Conservation (phyloP, 208 protist genomes). For the Trypanosoma lewisi region DNA sequence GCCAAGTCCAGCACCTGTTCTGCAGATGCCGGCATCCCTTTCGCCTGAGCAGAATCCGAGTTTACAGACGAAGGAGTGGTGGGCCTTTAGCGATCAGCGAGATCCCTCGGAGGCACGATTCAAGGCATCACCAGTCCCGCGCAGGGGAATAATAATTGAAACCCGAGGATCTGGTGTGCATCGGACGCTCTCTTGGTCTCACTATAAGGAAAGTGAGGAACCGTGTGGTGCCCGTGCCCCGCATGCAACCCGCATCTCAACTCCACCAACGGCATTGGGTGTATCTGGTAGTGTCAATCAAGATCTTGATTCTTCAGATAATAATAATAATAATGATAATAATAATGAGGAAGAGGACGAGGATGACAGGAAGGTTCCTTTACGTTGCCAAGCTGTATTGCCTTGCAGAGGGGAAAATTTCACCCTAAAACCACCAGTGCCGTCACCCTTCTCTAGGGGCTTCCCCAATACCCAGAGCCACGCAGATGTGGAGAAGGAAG, state of each 20-base stretch:
- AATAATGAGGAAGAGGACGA: not conserved
- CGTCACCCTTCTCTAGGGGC: not conserved
- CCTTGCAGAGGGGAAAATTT: not conserved
- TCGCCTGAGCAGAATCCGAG: not conserved
- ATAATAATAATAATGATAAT: not conserved
- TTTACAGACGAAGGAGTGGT: not conserved
- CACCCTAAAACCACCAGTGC: not conserved
- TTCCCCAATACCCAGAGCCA: not conserved
- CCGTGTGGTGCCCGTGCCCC: not conserved
- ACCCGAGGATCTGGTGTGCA: not conserved
- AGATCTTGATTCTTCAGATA: not conserved
- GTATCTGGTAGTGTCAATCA: not conserved
- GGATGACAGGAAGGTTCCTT: not conserved
- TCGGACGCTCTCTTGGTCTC: constrained; percentile 5
- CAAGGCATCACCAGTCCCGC: not conserved
- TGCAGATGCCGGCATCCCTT: not conserved
- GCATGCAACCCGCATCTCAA: not conserved
- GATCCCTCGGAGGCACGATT: not conserved
- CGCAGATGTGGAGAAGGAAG: not conserved
- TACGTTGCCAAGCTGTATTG: not conserved
- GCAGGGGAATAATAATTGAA: not conserved
- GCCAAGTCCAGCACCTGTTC: not conserved
- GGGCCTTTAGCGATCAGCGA: not conserved
- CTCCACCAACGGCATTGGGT: not conserved
- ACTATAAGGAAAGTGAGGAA: not conserved